These are phyloP conservation scores for Scheffersomyces illinoinensis DNA, from an alignment of 1,139 yeast species.

Conservation along the genomic window DNA sequence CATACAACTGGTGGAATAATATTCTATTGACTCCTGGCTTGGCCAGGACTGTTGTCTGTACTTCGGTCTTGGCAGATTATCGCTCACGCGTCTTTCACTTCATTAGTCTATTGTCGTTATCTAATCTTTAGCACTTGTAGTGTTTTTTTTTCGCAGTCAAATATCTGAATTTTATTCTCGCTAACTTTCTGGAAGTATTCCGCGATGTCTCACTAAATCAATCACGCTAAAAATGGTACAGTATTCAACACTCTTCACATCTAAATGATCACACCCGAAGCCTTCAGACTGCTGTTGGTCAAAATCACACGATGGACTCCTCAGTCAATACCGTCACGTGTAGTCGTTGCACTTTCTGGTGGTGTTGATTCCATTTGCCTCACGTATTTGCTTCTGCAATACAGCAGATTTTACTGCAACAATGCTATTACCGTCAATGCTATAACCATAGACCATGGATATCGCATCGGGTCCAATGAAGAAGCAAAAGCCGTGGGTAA, in stretches of 20 bases:
- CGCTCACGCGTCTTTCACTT: too few species aligned
- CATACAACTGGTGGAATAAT: too few species aligned
- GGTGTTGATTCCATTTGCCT: slow-evolving; percentile 83
- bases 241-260: not conserved
- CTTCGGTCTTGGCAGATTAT: too few species aligned
- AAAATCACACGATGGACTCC: slow-evolving; percentile 3
- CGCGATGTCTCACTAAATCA: too few species aligned
- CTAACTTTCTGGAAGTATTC: too few species aligned
- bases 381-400: slow-evolving; percentile 44
- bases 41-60: too few species aligned
- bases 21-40: too few species aligned
- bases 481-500: slow-evolving; percentile 50
- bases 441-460: slow-evolving; percentile 59
- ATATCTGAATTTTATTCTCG: too few species aligned
- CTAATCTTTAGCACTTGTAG: too few species aligned
- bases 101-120: too few species aligned
- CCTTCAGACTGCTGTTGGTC: not conserved
- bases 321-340: not conserved
- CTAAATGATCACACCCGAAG: not conserved
- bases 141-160: too few species aligned
- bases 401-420: slow-evolving; percentile 18
- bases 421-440: slow-evolving; percentile 41
- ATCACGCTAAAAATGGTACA: too few species aligned
- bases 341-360: slow-evolving; percentile 65
- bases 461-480: slow-evolving; percentile 43